Evolutionary conservation across 495 filamentous ascomycete species (phyloP), one percentile per base, ranked within the genome.

Genomic region (Pseudevernia furfuracea): DNA sequence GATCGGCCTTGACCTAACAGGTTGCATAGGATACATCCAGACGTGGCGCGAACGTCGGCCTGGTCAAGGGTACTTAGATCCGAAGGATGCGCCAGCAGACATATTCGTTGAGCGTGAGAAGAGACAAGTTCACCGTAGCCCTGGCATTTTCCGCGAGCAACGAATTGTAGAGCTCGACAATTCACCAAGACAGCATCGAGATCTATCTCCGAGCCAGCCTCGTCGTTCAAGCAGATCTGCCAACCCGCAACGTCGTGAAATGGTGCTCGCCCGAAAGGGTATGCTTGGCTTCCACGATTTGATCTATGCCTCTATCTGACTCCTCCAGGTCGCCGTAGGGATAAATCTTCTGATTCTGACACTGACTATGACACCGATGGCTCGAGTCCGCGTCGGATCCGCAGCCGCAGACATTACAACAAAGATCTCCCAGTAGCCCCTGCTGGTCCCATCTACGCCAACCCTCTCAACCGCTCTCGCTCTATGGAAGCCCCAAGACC

Each of bases 341-440:
- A 7, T n/a, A 8, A 55, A 12, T 55, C 52, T 10, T 55, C 52
- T 21, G 28, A 34, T 1, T 55, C 52, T 0, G 30, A 34, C 14
- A 34, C 52, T 10, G 52, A 46, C 46, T 53, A 10, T 14, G 49
- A 53, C 49, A 32, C 49, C 11, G 49, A 53, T 53, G 49, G 49
- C 49, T 53, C 49, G 15, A 53, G 49, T 28, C 49, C 49, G 49
- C 49, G 28, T 53, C 49, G 49, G 2, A 19, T 53, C 49, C 49
- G 49, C 49, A 32, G 49, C 28, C 25, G 49, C 49, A 53, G 9
- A 32, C 49, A 53, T 53, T 53, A 53, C 49, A 17, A 32, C 49
- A 32, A 32, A 53, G 25, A 53, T 28, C 49, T 53, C 14, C 46
- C 46, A 8, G 11, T 53, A 53, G 15, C 36, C 60, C 46, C 12